Evolutionary conservation across 139 green algal genomes (phyloP), one percentile per base, ranked within the genome.

Genomic region (Spirogloea muscicola): DNA sequence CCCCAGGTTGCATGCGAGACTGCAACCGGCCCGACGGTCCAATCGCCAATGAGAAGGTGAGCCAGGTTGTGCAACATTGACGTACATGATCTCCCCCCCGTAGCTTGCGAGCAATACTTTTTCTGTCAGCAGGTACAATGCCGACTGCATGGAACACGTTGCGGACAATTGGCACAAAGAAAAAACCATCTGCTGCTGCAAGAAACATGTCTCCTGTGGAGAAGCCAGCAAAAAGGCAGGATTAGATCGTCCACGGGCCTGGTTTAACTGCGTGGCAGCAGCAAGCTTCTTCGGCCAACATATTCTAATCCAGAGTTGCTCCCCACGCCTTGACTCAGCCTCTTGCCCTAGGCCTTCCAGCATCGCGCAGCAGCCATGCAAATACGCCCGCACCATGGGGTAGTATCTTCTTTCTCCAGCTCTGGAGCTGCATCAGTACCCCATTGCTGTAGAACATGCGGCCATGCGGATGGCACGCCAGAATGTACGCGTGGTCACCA

Each of bases 391-490:
- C 43, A 76, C 67, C 67, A 67, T 76, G 39, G 13, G 69, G 52
- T 33, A 68, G 66, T 31, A 65, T 66, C 18, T 37, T 36, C 21
- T 72, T 29, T 1, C 63, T 61, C 62, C 62, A 80, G 1, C 66
- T 42, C 5, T 80, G 33, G 1, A 49, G 6, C 64, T 80, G 72
- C 41, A 48, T 66, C 18, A 80, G 49, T 16, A 80, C n/a, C n/a
- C 62, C 49, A 9, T 48, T 68, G 42, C 34, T 59, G 66, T 82
- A 82, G 49, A 82, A 80, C 75, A 82, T 72, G 33, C 75, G 48
- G 7, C 75, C 75, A 43, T 82, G 75, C 31, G 75, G 75, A 27
- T 82, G 75, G 38, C 60, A 48, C 0, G 49, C 68, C 21, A 82
- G 72, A 29, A 82, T 82, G 57, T 79, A 80, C 16, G 68, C n/a